Evolutionary conservation across 2,329 filamentous ascomycete genomes (phyloP), one percentile per base, ranked within the genome.

Genomic region (Trichoderma afroharzianum): DNA sequence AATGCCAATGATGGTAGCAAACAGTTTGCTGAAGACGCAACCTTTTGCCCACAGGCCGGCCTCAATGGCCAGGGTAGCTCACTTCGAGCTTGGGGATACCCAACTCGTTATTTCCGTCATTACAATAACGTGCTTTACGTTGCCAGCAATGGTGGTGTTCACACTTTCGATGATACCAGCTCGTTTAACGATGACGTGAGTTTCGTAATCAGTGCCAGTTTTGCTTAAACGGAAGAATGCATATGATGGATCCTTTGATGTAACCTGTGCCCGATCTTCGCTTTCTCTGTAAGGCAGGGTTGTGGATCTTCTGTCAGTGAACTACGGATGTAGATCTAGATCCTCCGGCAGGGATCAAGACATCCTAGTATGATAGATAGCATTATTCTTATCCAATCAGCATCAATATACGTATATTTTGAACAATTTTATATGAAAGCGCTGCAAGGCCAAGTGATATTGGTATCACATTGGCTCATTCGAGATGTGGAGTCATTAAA

Each of bases 181-280:
- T 21, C 33, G 18, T 68, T 68, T 11, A 68, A 68, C 12, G 64
- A 68, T 24, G 64, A 68, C 12, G 64, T 68, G 53, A 68, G 64
- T 33, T 68, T 39, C 21, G 64, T 68, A 12, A n/a, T 58, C 11
- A 68, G 53, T 8, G 33, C 33, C 8, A 33, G 32, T 7, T 68
- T 68, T 43, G 64, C 47, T 57, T 66, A 28, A 66, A 32, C 6
- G 7, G 28, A 12, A 3, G n/a, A 21, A 21, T 24, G n/a, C 28
- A 30, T 21, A 12, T 15, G 28, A 57, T 15, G 14, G 53, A 11
- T 26, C 6, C n/a, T 21, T 50, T 24, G 43, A 50, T 50, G 43
- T 50, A 50, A 50, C 43, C 43, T 24, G 0, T 50, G 0, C 6
- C 9, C n/a, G 43, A 24, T 50, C n/a, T 50, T 50, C 9, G 12